Evolutionary conservation across 176 grass and related monocot genomes (phyloP), one percentile per base, ranked within the genome.

Genomic region (Alloteropsis semialata): DNA sequence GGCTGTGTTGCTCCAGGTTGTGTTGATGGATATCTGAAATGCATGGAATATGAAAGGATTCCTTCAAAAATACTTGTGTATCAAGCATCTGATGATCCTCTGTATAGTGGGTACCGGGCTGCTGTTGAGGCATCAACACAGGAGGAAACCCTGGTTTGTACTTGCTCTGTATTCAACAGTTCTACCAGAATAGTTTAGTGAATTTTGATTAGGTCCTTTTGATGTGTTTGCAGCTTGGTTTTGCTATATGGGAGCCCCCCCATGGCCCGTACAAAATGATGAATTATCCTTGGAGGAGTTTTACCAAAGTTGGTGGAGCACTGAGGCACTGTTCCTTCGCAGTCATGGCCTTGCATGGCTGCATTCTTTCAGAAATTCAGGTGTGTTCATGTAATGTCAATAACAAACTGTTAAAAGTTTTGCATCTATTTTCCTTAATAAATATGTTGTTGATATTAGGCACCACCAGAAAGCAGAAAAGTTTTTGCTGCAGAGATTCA

Each of bases 281-380:
- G 87, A 90, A 83, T 22, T 99, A 99, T 92, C 97, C 93, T 49
- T 96, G 97, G 91, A 96, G 85, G 82, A 87, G 44, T 68, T 99
- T 89, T 77, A 88, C 90, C 46, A 93, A 84, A 96, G 89, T 99
- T 85, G 61, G 93, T 70, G 97, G 97, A 75, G 91, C 97, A 61
- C 85, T 99, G 64, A 90, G 97, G 73, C 93, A 99, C 49, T 99
- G 93, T 81, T 90, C 93, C 63, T 99, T 99, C 38, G 92, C 77
- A 74, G 89, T 99, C 60, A 99, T 99, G 97, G 97, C 97, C 15
- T 90, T 99, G 84, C 97, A 99, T 89, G 97, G 93, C 41, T 99
- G 93, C 89, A 94, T 99, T 93, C 91, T 99, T 69, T 92, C 97
- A 27, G 97, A 99, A 92, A 96, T 99, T 77, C 97, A 96, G 93